A percentile compares a stretch with the other conserved stretches of the same genome.
phyloP scores from a whole-genome alignment of 179 eudicot genomes.

The Patellifolia procumbens region DNA sequence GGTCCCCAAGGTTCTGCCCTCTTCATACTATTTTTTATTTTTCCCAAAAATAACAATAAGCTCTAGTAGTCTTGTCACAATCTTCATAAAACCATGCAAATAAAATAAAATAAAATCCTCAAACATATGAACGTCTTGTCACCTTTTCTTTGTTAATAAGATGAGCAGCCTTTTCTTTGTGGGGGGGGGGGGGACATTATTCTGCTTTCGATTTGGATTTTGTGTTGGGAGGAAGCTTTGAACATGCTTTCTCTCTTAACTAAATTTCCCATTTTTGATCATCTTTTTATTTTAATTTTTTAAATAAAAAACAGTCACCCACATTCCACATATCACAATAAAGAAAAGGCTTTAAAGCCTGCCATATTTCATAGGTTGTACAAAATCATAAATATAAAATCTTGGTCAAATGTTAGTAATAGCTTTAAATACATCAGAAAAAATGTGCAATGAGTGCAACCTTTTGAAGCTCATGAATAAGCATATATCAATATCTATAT shows the following conservation, averaged over 20 bases:
- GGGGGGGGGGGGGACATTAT: constrained; percentile 23
- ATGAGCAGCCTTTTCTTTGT: constrained; percentile 26
- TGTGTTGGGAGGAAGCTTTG: neutral
- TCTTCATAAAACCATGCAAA: constrained; percentile 53
- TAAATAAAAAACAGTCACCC: neutral
- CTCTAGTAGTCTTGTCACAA: constrained; percentile 39
- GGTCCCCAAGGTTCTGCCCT: constrained; percentile 22
- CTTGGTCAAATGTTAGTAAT: constrained; percentile 25
- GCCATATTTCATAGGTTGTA: constrained; percentile 21
- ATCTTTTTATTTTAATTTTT: too few relatives aligned
- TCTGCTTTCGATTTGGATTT: constrained; percentile 32
- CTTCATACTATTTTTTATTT: neutral
- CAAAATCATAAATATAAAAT: neutral
- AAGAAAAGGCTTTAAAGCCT: constrained; percentile 21
- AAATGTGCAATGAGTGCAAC: constrained; percentile 19
- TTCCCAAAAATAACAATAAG: neutral
- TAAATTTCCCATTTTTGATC: neutral
- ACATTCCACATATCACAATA: constrained; percentile 27
- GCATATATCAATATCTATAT: neutral
- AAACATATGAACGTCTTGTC: constrained; percentile 34
- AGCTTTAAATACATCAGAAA: constrained; percentile 8
- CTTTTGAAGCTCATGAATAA: constrained; percentile 8
- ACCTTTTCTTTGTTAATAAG: constrained; percentile 25
- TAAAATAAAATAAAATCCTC: constrained; percentile 12
- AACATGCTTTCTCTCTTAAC: constrained; percentile 22